Base-by-base conservation (phyloP, 345 rosid genomes). In the Salix viminalis region DNA sequence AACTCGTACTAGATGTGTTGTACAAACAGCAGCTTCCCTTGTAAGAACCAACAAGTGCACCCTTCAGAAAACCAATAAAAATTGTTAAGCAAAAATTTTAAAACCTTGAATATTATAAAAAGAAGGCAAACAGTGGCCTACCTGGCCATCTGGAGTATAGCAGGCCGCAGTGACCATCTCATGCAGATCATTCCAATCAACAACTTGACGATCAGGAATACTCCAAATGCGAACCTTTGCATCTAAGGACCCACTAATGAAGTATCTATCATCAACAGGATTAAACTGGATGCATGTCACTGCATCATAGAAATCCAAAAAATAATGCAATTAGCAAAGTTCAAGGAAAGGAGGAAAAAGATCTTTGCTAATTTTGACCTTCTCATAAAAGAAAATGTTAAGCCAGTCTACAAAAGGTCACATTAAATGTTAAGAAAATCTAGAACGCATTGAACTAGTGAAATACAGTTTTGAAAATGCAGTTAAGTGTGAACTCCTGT, bases 141-240 rank as follows among this genome's bases (percentile, higher is more conserved):
- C 99, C 98, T 91, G 96, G 26, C 99, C 99, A 79, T 93, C 98
- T 72, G 99, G 99, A 58, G 94, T 96, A 77, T 92, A 96, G 84
- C 98, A 92, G 71, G 97, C 98, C 28, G 98, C 93, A 81, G 99
- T 96, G 83, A 96, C 96, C 97, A 96, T 93, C 87, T 96, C 99
- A 81, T 92, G 97, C 76, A 91, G 88, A 91, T 96, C 99, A 79
- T 85, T 90, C 98, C 98, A 96, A 81, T 96, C 96, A 75, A 93
- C 91, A 28, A 96, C 98, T 83, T 93, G 97, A 67, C 62, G 90
- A 81, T 93, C 98, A 11, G 97, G 96, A 84, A 96, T 92, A 84
- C 97, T 96, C 99, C 99, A 96, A 41, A 96, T 91, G 3, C 98
- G 97, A 79, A 93, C 98, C 84, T 93, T 96, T 75, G 90, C 92